Evolutionary conservation across 148 eudicot genomes (phyloP).

Genomic region (Vaccinium darrowii): DNA sequence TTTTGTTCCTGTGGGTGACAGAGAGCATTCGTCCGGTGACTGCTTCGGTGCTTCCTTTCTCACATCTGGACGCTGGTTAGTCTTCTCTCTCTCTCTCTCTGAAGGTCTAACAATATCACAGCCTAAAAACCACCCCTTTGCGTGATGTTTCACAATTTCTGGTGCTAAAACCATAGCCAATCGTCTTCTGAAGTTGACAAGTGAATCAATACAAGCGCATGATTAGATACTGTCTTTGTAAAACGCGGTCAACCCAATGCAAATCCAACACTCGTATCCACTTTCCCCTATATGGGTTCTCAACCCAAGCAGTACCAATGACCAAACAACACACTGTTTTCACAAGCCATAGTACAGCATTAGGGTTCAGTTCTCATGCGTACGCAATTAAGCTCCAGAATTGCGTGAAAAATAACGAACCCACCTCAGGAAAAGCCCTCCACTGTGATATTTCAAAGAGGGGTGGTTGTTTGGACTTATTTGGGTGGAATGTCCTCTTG

Average conservation of each 20-base stretch:
- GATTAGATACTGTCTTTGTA: neutral
- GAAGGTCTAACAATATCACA: too few relatives aligned
- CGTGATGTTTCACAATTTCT: too few relatives aligned
- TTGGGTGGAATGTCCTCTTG: conserved; percentile 57
- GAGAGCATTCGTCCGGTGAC: too few relatives aligned
- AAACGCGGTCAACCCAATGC: conserved; percentile 13
- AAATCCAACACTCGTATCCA: conserved; percentile 4
- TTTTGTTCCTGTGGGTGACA: too few relatives aligned
- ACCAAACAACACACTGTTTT: neutral
- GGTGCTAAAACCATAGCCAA: too few relatives aligned
- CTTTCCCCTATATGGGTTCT: neutral
- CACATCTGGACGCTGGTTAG: too few relatives aligned
- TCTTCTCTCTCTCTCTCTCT: too few relatives aligned
- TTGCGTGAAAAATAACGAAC: conserved; percentile 32
- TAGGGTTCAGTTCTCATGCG: conserved; percentile 37
- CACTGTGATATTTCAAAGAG: conserved; percentile 59
- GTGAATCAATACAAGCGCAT: conserved; percentile 1
- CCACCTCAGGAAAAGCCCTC: conserved; percentile 38
- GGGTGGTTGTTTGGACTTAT: conserved; percentile 67
- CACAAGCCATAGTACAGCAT: neutral
- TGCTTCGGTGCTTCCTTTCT: too few relatives aligned
- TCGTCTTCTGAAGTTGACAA: neutral
- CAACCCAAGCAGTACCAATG: neutral
- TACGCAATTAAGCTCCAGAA: conserved; percentile 52
- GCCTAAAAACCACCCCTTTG: too few relatives aligned